Percentiles rank a stretch among this genome's conserved stretches.
Conservation (phyloP, 176 grass and related monocot genomes). For the Oryza punctata region DNA sequence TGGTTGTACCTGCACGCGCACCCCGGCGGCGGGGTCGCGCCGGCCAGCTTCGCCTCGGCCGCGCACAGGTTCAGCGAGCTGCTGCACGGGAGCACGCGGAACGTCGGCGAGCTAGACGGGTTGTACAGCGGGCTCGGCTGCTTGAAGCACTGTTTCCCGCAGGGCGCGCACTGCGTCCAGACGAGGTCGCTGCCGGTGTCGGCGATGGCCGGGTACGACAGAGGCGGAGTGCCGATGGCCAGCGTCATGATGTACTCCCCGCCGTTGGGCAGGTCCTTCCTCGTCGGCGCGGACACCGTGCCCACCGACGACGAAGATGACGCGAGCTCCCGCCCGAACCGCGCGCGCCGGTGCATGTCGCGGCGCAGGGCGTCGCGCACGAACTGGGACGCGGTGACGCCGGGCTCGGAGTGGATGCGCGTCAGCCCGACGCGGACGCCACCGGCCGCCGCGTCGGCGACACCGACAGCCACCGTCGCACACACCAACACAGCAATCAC, state of each 20-base stretch:
- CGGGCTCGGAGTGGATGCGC: conserved; percentile 50
- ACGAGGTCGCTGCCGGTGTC: conserved; percentile 79
- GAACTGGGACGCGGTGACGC: conserved; percentile 48
- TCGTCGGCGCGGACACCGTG: conserved; percentile 30
- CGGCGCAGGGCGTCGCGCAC: conserved; percentile 49
- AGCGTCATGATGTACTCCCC: conserved; percentile 72
- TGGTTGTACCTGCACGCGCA: conserved; percentile 68
- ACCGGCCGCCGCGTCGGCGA: conserved; percentile 10
- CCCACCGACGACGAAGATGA: neutral
- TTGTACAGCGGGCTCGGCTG: conserved; percentile 56
- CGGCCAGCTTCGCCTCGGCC: neutral
- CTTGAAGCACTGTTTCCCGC: conserved; percentile 42
- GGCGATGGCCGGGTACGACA: conserved; percentile 48
- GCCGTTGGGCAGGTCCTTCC: conserved; percentile 45
- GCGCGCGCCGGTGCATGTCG: conserved; percentile 39
- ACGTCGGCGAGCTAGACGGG: conserved; percentile 59
- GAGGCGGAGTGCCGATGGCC: conserved; percentile 65
- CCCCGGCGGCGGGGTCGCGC: conserved; percentile 7
- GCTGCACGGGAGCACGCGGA: conserved; percentile 57
- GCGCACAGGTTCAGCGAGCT: conserved; percentile 49
- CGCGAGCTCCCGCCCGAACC: conserved; percentile 41
- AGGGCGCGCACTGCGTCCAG: conserved; percentile 67
- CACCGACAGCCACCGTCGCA: neutral
- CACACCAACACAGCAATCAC: conserved; percentile 3
- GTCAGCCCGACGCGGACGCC: conserved; percentile 56